These are phyloP conservation scores for Chaetomiaceae sp. DNA, from an alignment of 2,329 filamentous ascomycete species.

Conservation along the genomic window DNA sequence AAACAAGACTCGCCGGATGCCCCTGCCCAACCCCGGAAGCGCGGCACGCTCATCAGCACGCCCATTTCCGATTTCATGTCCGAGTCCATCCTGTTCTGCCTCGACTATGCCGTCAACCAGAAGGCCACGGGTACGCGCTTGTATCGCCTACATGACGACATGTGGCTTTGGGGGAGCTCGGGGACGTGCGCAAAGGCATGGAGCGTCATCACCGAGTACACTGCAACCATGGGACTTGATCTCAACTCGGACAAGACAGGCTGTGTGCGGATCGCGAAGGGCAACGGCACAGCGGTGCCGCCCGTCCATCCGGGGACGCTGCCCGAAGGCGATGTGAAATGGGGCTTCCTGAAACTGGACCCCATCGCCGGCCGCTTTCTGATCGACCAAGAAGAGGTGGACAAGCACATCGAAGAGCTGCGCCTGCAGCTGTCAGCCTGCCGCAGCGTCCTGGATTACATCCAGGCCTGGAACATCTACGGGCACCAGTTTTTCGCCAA, in stretches of 20 bases:
- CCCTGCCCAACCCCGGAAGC: slow-evolving; percentile 40
- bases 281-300: slow-evolving; percentile 1
- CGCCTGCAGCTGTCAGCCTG: slow-evolving; percentile 50
- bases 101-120: slow-evolving; percentile 59
- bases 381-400: slow-evolving; percentile 56
- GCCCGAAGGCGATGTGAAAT: slow-evolving; percentile 46
- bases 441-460: slow-evolving; percentile 45
- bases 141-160: slow-evolving; percentile 59
- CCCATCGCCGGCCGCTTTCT: slow-evolving; percentile 49
- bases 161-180: slow-evolving; percentile 56
- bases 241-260: slow-evolving; percentile 53
- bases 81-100: slow-evolving; percentile 56
- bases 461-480: slow-evolving; percentile 52
- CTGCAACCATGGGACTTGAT: slow-evolving; percentile 50
- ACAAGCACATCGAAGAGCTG: slow-evolving; percentile 56
- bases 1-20: slow-evolving; percentile 44
- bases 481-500: slow-evolving; percentile 48
- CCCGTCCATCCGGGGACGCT: slow-evolving; percentile 34
- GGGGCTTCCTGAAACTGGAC: slow-evolving; percentile 55
- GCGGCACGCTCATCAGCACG: slow-evolving; percentile 54
- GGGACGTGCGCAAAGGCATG: slow-evolving; percentile 53
- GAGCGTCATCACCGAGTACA: slow-evolving; percentile 53
- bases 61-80: slow-evolving; percentile 52
- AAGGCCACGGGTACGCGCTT: slow-evolving; percentile 47
- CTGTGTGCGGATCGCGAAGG: slow-evolving; percentile 37